Conservation (phyloP, 495 filamentous ascomycete species). For the Parmelia sp. region DNA sequence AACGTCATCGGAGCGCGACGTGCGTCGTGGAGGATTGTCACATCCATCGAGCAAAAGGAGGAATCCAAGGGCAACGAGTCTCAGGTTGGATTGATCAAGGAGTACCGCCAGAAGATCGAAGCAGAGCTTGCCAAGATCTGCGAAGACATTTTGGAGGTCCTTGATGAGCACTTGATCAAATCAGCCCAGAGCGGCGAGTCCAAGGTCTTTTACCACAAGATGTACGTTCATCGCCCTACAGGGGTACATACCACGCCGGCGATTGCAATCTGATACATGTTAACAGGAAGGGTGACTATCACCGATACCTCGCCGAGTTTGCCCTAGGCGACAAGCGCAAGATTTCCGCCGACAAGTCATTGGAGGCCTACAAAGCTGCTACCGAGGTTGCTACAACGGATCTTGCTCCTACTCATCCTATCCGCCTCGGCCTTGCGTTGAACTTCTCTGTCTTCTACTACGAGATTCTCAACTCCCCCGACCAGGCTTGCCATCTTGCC, state of each 20-base stretch:
- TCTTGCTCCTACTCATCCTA: conserved; percentile 96
- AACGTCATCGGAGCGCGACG: conserved; percentile 98
- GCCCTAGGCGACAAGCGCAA: conserved; percentile 97
- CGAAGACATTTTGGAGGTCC: conserved; percentile 94
- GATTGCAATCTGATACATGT: not conserved
- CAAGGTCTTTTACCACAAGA: conserved; percentile 99
- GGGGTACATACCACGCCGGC: not conserved
- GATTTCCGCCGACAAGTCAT: conserved; percentile 88
- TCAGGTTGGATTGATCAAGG: conserved; percentile 93
- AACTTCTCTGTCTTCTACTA: conserved; percentile 99
- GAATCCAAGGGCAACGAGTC: conserved; percentile 97
- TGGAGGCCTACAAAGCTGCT: conserved; percentile 97
- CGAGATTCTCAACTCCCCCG: conserved; percentile 97
- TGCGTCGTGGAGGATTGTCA: conserved; percentile 99
- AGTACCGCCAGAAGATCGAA: conserved; percentile 99
- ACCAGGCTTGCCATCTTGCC: conserved; percentile 97
- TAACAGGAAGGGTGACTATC: conserved; percentile 97
- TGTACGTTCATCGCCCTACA: conserved; percentile 48
- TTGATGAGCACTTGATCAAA: conserved; percentile 93
- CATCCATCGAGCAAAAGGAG: conserved; percentile 99
- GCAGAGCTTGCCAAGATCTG: conserved; percentile 98
- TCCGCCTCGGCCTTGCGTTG: conserved; percentile 93
- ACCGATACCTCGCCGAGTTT: conserved; percentile 99
- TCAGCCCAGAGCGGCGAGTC: conserved; percentile 96
- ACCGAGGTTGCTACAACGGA: conserved; percentile 98